phyloP scores from a whole-genome alignment of 495 filamentous ascomycete genomes.

The Acidiella bohemica region DNA sequence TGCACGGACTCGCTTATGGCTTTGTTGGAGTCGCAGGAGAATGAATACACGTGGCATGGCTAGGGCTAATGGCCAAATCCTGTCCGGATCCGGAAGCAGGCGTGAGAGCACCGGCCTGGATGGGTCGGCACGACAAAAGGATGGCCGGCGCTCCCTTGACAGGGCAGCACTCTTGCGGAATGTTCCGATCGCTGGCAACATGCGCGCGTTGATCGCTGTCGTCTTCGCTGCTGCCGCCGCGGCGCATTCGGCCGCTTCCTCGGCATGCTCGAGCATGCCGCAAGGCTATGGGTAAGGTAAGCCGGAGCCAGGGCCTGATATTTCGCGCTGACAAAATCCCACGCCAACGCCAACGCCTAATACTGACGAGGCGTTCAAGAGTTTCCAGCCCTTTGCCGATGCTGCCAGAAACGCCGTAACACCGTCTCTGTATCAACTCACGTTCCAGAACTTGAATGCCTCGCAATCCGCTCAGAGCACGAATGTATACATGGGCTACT shows the following conservation, averaged over 20 bases:
- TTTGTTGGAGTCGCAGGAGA: no score
- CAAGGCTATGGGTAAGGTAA: slow-evolving; percentile 2
- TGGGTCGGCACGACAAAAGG: no score
- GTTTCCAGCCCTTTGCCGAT: slow-evolving; percentile 5
- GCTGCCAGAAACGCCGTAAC: slow-evolving; percentile 21
- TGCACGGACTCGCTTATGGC: no score
- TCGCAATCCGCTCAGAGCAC: background rate
- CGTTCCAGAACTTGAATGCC: slow-evolving; percentile 16
- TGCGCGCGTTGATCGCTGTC: slow-evolving; percentile 1
- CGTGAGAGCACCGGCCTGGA: no score
- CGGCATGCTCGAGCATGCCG: background rate
- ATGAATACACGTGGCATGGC: no score
- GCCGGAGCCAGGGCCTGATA: no score
- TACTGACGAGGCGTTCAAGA: slow-evolving; percentile 9
- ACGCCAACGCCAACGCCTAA: slow-evolving; percentile 12
- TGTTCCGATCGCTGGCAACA: no score
- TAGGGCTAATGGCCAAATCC: no score
- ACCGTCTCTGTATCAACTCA: slow-evolving; percentile 30
- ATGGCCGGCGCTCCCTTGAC: no score
- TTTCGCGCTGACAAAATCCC: no score
- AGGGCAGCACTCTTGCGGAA: no score
- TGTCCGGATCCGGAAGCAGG: no score
- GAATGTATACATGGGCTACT: slow-evolving; percentile 16
- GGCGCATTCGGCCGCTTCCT: background rate
- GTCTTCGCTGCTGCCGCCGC: background rate